Evolutionary conservation across 2,329 filamentous ascomycete species (phyloP).

Genomic region (Fusarium lateritium): DNA sequence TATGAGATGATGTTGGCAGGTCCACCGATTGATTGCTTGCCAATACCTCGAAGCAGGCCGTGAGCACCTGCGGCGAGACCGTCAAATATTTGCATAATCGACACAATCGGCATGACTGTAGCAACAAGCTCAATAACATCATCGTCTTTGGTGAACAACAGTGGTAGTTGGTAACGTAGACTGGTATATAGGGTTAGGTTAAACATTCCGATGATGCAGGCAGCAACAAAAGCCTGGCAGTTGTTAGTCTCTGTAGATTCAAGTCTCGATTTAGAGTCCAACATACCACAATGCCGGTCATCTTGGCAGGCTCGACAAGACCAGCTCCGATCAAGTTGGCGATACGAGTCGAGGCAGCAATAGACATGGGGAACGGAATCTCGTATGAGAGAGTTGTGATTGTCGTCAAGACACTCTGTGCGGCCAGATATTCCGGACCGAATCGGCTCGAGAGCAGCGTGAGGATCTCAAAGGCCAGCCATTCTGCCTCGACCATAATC

Average conservation of each 20-base stretch:
- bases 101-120: constrained; percentile 81
- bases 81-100: constrained; percentile 92
- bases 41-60: constrained; percentile 88
- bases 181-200: constrained; percentile 80
- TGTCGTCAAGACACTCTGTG: constrained; percentile 87
- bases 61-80: constrained; percentile 84
- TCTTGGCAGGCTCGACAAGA: constrained; percentile 84
- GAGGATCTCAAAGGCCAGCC: constrained; percentile 91
- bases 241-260: constrained; percentile 6
- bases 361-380: constrained; percentile 91
- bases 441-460: constrained; percentile 87
- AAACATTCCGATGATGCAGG: constrained; percentile 80
- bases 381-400: constrained; percentile 87
- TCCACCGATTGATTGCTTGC: constrained; percentile 89
- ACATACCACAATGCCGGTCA: constrained; percentile 80
- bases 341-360: constrained; percentile 89
- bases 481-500: constrained; percentile 95
- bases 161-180: constrained; percentile 80
- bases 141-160: constrained; percentile 81
- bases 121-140: constrained; percentile 80
- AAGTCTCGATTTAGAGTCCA: neutral
- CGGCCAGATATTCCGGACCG: constrained; percentile 83
- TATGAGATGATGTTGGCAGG: constrained; percentile 90
- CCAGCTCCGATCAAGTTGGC: constrained; percentile 94
- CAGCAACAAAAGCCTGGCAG: constrained; percentile 71